Conservation (phyloP, 345 rosid genomes). For the Sapria himalayana region DNA sequence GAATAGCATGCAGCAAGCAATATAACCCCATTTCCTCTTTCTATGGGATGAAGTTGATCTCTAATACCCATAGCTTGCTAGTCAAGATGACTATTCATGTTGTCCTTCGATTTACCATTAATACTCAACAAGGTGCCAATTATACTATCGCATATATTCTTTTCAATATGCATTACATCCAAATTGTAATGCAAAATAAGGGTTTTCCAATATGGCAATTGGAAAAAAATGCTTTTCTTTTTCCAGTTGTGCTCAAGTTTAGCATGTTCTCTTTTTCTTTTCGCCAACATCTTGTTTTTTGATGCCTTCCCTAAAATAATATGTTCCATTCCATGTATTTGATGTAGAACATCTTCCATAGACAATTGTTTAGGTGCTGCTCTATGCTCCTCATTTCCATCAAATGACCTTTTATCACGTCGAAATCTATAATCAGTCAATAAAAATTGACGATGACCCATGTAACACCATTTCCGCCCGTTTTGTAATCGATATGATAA, state of each 20-base stretch:
- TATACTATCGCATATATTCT: slow-evolving; percentile 6
- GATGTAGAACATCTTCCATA: background rate
- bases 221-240: slow-evolving; percentile 4
- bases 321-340: background rate
- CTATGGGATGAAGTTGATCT: background rate
- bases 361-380: background rate
- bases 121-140: background rate
- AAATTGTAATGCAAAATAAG: background rate
- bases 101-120: background rate
- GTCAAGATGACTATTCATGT: background rate
- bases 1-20: background rate
- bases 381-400: background rate
- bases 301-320: background rate
- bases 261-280: background rate
- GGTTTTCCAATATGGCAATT: background rate
- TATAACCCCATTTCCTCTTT: background rate
- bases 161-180: slow-evolving; percentile 5
- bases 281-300: too few relatives aligned
- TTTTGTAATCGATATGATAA: background rate
- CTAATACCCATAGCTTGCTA: background rate
- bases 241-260: background rate
- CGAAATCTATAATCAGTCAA: background rate
- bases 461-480: slow-evolving; percentile 1
- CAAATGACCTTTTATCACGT: background rate
- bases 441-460: slow-evolving; percentile 1